Percentiles rank a stretch among this genome's conserved stretches.
phyloP scores from a whole-genome alignment of 164 flowering plant species.

The Amborella trichopoda region DNA sequence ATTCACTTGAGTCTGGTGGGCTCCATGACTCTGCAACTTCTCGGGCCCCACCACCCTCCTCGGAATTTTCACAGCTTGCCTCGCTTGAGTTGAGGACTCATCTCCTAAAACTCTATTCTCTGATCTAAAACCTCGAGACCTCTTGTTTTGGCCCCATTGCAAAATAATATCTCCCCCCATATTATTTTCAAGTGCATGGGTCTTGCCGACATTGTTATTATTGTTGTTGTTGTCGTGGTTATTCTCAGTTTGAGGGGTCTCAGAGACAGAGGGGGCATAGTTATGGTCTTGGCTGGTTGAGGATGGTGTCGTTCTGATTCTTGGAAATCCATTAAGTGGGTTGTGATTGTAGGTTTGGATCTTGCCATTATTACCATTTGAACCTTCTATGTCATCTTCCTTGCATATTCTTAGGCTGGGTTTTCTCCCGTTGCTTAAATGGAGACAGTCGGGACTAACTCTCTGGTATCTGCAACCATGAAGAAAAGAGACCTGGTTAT shows the following conservation, averaged over 20 bases:
- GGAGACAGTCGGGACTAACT: slow-evolving; percentile 22
- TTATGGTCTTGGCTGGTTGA: slow-evolving; percentile 12
- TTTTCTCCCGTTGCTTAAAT: slow-evolving; percentile 18
- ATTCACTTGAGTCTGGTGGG: background rate
- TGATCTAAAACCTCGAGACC: slow-evolving; percentile 22
- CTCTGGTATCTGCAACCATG: slow-evolving; percentile 22
- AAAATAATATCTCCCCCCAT: slow-evolving; percentile 14
- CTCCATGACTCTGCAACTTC: slow-evolving; percentile 2
- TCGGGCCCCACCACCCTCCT: slow-evolving; percentile 9
- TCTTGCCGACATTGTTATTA: slow-evolving; percentile 8
- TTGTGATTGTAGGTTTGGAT: slow-evolving; percentile 2
- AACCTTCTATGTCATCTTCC: slow-evolving; percentile 16
- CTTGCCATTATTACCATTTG: slow-evolving; percentile 5
- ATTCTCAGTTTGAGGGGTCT: slow-evolving; percentile 8
- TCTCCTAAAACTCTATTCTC: slow-evolving; percentile 10
- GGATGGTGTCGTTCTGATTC: slow-evolving; percentile 8
- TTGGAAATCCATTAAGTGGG: too few relatives aligned
- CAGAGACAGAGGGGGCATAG: slow-evolving; percentile 1
- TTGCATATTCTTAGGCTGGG: slow-evolving; percentile 9
- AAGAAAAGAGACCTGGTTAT: too few relatives aligned
- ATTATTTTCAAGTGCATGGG: too few relatives aligned
- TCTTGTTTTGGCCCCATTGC: slow-evolving; percentile 36
- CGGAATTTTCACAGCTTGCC: slow-evolving; percentile 17
- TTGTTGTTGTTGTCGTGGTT: background rate
- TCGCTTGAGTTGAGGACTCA: slow-evolving; percentile 11